Percentiles rank a stretch among this genome's conserved stretches.
phyloP scores from a whole-genome alignment of 441 rosid genomes.

The Bocquillonia castaneifolia region DNA sequence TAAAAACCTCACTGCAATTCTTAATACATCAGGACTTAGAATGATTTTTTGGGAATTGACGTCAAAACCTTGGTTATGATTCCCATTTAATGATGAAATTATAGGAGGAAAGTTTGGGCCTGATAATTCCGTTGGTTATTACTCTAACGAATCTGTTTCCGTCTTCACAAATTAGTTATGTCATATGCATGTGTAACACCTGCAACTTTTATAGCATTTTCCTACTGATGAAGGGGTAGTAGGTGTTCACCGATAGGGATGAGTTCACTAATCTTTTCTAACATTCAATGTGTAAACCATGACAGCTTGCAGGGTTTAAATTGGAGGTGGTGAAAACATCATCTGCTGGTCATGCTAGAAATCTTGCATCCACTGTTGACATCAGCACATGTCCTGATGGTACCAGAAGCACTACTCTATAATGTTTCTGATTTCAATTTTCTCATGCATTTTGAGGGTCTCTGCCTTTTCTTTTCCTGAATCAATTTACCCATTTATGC shows the following conservation, averaged over 20 bases:
- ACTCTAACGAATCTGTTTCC: background rate
- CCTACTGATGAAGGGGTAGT: too few relatives aligned
- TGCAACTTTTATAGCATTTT: background rate
- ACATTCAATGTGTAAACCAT: constrained; percentile 27
- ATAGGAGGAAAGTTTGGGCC: too few relatives aligned
- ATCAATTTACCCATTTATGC: constrained; percentile 13
- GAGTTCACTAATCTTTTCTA: background rate
- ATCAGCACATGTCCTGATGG: constrained; percentile 87
- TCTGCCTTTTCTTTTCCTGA: constrained; percentile 15
- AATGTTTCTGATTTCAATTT: constrained; percentile 3
- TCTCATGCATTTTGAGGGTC: background rate
- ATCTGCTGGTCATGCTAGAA: constrained; percentile 89
- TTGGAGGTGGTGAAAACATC: constrained; percentile 89
- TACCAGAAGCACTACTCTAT: constrained; percentile 29
- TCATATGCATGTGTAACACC: background rate
- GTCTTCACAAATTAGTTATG: background rate
- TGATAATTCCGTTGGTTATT: background rate
- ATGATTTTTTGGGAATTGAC: background rate
- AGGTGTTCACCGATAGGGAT: too few relatives aligned
- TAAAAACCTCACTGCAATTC: too few relatives aligned
- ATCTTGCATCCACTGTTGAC: constrained; percentile 78
- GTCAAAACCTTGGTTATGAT: background rate
- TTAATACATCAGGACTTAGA: background rate
- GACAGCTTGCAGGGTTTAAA: constrained; percentile 94
- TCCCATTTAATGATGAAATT: background rate